These are phyloP conservation scores for Verticillium tricorpus DNA, from an alignment of 2,329 filamentous ascomycete species.

Conservation along the genomic window DNA sequence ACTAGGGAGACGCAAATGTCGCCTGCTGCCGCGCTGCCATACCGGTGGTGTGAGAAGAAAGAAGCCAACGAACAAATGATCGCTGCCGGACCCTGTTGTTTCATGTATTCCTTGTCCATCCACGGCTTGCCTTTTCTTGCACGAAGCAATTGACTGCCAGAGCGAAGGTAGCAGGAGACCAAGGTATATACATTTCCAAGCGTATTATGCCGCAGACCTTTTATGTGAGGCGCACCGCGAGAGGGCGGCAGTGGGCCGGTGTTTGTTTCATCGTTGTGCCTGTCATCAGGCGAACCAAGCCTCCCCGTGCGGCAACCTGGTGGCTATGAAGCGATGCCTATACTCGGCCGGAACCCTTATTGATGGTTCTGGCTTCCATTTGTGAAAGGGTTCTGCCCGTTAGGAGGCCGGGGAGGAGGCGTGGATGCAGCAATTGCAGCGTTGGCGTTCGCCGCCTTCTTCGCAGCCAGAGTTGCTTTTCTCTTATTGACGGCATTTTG, in stretches of 20 bases:
- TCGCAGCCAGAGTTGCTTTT: slow-evolving; percentile 55
- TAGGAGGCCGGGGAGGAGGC: neutral
- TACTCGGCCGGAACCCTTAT: neutral
- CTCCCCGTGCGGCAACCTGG: neutral
- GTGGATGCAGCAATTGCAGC: slow-evolving; percentile 4
- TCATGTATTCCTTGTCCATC: too few relatives aligned
- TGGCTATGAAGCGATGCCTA: neutral
- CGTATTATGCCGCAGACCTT: neutral
- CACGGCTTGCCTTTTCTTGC: neutral
- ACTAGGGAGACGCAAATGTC: neutral
- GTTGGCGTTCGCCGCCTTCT: slow-evolving; percentile 47
- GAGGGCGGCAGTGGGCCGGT: neutral
- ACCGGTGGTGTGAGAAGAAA: neutral
- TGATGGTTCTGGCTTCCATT: neutral
- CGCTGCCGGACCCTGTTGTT: neutral
- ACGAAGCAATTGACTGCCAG: neutral
- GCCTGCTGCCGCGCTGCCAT: neutral
- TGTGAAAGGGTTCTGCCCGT: neutral
- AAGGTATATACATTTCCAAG: neutral
- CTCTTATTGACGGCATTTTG: slow-evolving; percentile 55
- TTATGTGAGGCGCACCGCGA: neutral
- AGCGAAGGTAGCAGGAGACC: neutral
- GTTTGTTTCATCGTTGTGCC: neutral
- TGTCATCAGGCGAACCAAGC: neutral
- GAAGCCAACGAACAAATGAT: neutral